Conservation (phyloP, 805 yeast species). For the Candida khao-thaluensis region DNA sequence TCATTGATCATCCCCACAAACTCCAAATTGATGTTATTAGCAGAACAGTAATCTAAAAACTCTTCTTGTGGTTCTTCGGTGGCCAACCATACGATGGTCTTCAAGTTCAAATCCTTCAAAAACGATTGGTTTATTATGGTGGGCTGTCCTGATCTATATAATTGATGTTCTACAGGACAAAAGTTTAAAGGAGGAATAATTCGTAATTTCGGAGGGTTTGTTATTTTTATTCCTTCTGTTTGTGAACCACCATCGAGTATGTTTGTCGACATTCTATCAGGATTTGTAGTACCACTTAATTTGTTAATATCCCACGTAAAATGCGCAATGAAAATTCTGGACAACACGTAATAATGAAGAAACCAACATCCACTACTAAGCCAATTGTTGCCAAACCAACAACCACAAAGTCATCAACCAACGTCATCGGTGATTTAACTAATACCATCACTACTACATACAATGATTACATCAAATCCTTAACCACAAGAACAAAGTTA, state of each 20-base stretch:
- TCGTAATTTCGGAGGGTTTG: constrained; percentile 57
- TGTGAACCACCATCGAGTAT: too few species aligned
- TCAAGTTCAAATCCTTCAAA: constrained; percentile 66
- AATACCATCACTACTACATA: constrained; percentile 32
- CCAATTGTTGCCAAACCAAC: constrained; percentile 1
- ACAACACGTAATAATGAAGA: constrained; percentile 5
- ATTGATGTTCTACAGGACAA: constrained; percentile 86
- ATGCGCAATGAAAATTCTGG: too few species aligned
- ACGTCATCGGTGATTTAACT: constrained; percentile 4
- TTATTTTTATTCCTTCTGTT: constrained; percentile 19
- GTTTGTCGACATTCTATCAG: too few species aligned
- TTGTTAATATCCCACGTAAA: too few species aligned
- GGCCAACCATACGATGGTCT: constrained; percentile 90
- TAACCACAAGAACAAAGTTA: constrained; percentile 53
- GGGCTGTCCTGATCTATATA: constrained; percentile 93
- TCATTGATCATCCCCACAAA: constrained; percentile 83
- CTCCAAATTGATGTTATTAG: constrained; percentile 68
- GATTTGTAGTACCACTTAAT: too few species aligned
- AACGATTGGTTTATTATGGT: constrained; percentile 90
- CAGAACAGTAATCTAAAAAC: constrained; percentile 76
- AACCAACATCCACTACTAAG: background rate
- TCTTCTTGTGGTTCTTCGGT: constrained; percentile 94
- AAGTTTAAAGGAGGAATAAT: constrained; percentile 94
- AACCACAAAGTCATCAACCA: constrained; percentile 4
- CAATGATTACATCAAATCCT: constrained; percentile 29